These are phyloP conservation scores for Saussurea involucrata DNA, from an alignment of 129 eudicot species.

Conservation along the genomic window DNA sequence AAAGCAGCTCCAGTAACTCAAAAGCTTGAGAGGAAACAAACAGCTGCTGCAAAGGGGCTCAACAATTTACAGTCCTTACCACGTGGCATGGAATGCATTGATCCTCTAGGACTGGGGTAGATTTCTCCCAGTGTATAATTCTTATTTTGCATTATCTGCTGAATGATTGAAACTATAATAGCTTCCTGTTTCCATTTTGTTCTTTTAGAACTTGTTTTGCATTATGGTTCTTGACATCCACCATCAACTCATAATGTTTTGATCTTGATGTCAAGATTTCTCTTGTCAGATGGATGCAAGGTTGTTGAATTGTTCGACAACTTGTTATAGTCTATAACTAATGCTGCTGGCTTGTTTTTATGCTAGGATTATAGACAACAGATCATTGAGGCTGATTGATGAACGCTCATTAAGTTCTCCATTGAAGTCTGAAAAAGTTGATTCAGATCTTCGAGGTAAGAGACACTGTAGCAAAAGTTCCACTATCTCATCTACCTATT, in stretches of 20 bases:
- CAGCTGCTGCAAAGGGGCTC: conserved; percentile 50
- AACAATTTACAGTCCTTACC: conserved; percentile 73
- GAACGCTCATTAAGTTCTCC: conserved; percentile 59
- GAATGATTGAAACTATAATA: not conserved
- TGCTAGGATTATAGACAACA: conserved; percentile 77
- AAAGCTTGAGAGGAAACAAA: conserved; percentile 52
- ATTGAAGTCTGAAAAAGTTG: conserved; percentile 52
- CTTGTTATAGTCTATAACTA: conserved; percentile 16
- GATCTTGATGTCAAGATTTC: not conserved
- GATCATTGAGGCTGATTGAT: conserved; percentile 67
- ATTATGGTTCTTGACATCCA: not conserved
- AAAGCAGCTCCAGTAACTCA: conserved; percentile 48
- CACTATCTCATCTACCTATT: not conserved
- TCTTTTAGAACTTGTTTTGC: not conserved
- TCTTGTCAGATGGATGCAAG: not conserved
- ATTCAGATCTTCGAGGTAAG: conserved; percentile 63
- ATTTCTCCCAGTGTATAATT: not conserved
- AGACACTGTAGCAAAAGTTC: not conserved
- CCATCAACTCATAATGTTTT: not conserved
- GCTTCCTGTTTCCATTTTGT: not conserved
- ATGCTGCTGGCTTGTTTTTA: conserved; percentile 4
- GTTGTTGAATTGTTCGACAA: conserved; percentile 5
- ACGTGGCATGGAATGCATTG: conserved; percentile 90
- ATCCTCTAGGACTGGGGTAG: conserved; percentile 93
- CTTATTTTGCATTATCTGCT: not conserved